phyloP scores from a whole-genome alignment of 176 grass and related monocot genomes.

The Oryza nivara region DNA sequence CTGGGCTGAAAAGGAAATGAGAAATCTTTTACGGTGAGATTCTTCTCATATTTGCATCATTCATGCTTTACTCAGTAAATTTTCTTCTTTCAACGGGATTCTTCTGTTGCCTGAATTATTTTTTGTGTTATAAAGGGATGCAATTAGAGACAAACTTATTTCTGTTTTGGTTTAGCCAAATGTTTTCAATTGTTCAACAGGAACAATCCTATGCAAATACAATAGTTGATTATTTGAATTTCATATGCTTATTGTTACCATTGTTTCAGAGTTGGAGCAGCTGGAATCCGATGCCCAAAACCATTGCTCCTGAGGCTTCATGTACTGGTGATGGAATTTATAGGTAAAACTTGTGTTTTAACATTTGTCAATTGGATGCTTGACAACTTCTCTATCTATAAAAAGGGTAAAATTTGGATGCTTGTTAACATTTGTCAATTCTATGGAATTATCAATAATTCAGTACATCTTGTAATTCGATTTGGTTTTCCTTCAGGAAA shows the following conservation, averaged over 20 bases:
- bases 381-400: background rate
- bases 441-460: background rate
- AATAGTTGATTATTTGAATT: conserved; percentile 8
- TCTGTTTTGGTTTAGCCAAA: background rate
- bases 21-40: conserved; percentile 82
- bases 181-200: conserved; percentile 3
- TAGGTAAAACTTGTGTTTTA: conserved; percentile 56
- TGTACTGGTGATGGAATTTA: conserved; percentile 98
- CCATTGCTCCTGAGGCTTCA: conserved; percentile 83
- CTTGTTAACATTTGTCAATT: no score
- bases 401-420: no score
- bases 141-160: conserved; percentile 15
- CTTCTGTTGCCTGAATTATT: conserved; percentile 21
- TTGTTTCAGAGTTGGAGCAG: conserved; percentile 73
- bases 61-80: background rate
- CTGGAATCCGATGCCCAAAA: conserved; percentile 78
- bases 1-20: conserved; percentile 97
- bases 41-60: background rate
- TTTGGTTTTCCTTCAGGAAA: conserved; percentile 63
- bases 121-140: background rate
- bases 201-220: background rate
- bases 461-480: conserved; percentile 22
- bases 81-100: background rate
- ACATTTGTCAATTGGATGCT: background rate
- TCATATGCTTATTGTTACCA: conserved; percentile 13